Percentiles rank a stretch among this genome's conserved stretches.
phyloP scores from a whole-genome alignment of 352 stramenopile species.

The Thalassiosira hispida region DNA sequence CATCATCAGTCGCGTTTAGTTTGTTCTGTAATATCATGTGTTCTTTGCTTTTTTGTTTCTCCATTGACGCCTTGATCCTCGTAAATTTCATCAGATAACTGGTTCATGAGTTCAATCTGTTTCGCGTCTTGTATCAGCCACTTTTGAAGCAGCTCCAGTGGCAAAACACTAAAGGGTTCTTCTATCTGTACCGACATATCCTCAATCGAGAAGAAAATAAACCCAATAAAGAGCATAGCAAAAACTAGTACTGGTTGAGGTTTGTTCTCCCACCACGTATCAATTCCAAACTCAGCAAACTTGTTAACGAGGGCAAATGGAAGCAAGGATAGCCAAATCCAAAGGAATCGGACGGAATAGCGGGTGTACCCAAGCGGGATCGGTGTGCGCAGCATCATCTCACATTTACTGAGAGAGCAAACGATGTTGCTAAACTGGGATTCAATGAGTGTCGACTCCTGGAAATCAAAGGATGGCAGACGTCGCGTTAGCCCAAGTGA shows the following conservation, averaged over 20 bases:
- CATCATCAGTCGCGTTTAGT: too few species aligned
- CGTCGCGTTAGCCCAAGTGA: slow-evolving; percentile 11
- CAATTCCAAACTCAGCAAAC: slow-evolving; percentile 10
- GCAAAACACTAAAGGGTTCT: slow-evolving; percentile 45
- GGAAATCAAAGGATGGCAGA: slow-evolving; percentile 2
- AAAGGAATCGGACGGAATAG: slow-evolving; percentile 23
- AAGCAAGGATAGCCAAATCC: slow-evolving; percentile 23
- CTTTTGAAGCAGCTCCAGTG: slow-evolving; percentile 19
- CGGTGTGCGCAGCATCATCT: slow-evolving; percentile 20
- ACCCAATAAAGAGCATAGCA: slow-evolving; percentile 24
- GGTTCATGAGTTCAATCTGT: slow-evolving; percentile 17
- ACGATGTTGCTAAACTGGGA: too few species aligned
- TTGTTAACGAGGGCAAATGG: slow-evolving; percentile 24
- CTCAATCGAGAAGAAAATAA: slow-evolving; percentile 43
- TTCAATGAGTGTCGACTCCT: too few species aligned
- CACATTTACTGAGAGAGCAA: slow-evolving; percentile 12
- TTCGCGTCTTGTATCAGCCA: slow-evolving; percentile 9
- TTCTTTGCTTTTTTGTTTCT: too few species aligned
- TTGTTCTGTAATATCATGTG: too few species aligned
- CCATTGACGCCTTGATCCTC: too few species aligned
- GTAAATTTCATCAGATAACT: slow-evolving; percentile 4
- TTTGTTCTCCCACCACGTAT: neutral
- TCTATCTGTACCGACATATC: slow-evolving; percentile 36
- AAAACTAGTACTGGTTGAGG: slow-evolving; percentile 7
- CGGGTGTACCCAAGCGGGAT: slow-evolving; percentile 28